Conservation (phyloP, 2,329 filamentous ascomycete genomes). For the Pyrenochaeta sp. region DNA sequence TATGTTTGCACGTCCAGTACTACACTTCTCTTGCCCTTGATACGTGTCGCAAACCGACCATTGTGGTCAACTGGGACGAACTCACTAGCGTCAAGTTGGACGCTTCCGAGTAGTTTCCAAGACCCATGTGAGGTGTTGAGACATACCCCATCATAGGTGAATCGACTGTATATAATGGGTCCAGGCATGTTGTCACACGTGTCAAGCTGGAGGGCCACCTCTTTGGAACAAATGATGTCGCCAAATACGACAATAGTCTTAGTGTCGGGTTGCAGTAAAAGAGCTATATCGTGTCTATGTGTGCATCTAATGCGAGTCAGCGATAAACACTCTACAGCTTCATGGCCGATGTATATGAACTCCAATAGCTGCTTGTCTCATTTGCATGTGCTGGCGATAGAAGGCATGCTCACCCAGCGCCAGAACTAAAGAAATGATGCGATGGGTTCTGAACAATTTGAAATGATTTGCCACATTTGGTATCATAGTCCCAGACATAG, state of each 20-base stretch:
- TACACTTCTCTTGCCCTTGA: background rate
- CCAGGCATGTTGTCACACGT: background rate
- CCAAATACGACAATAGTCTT: constrained; percentile 20
- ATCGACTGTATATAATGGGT: constrained; percentile 7
- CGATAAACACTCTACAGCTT: no score
- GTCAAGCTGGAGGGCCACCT: background rate
- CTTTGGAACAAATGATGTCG: background rate
- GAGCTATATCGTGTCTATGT: background rate
- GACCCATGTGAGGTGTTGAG: background rate
- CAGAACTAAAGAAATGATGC: background rate
- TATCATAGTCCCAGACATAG: constrained; percentile 43
- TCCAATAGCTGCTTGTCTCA: no score
- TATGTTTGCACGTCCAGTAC: background rate
- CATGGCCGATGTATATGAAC: no score
- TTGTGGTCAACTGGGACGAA: constrained; percentile 12
- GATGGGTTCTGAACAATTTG: constrained; percentile 11
- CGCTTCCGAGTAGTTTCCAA: no score
- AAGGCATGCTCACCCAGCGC: constrained; percentile 1
- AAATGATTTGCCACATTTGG: constrained; percentile 30
- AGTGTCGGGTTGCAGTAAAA: constrained; percentile 19
- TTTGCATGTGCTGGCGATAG: no score
- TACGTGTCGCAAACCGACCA: background rate
- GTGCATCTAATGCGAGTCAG: constrained; percentile 1
- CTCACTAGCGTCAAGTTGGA: background rate
- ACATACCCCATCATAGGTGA: constrained; percentile 21